Base-by-base conservation (phyloP, 352 stramenopile genomes). In the Pythium biforme region DNA sequence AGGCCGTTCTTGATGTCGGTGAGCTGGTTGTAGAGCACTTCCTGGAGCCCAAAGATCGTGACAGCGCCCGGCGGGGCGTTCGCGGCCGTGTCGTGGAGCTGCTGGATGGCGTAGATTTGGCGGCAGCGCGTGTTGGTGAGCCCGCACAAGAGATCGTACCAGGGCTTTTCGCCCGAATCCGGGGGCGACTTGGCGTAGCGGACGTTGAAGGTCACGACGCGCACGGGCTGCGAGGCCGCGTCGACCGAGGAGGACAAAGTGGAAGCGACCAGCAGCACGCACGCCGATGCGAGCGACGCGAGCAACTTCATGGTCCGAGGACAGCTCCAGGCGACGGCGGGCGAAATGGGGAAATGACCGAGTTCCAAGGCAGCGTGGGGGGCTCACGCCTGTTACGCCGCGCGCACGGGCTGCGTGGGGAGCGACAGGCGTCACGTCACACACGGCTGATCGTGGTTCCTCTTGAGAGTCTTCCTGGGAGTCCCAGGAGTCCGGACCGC, bases 1-100 rank as follows among this genome's bases (percentile, higher is more conserved):
- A 64, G 47, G 11, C 57, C 57, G 47, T 64, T 58, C 48, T 64
- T 64, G 47, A 64, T 64, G 26, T 64, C 57, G 20, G 23, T 57
- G 47, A 64, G 57, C 37, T 64, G 57, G 47, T 64, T 64, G 33
- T 64, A 23, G 23, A 64, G 57, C 37, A 57, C 57, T 34, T 64
- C 57, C 15, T 64, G 57, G 37, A 64, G 57, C 37, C 57, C 57
- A 33, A 64, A 51, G 47, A 64, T 34, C n/a, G 57, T 64, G 23
- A 64, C 37, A n/a, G 57, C 57, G 17, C 46, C 57, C 3, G 57
- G 23, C 4, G 57, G 57, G 14, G 57, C 57, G 12, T 22, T 55
- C 3, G 31, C 48, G 22, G 55, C 55, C n/a, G 55, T 62, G 23
- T 54, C n/a, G 11, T 23, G 23, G 46, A 62, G 22, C n/a, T 34